Base-by-base conservation (phyloP, 768 basidiomycete species). In the Leccinum incarnatum region DNA sequence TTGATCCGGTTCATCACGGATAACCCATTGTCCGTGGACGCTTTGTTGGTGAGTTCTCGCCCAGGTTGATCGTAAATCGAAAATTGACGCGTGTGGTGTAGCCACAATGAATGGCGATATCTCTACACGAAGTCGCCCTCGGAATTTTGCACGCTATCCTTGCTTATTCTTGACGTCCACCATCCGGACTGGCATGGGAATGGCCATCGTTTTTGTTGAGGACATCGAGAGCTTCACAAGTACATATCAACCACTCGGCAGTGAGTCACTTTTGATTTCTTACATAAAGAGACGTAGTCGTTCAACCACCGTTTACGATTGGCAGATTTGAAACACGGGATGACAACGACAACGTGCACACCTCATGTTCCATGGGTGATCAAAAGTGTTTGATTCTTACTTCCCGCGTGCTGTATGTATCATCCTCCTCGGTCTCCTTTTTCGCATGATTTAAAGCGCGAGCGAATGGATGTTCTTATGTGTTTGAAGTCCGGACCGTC, bases 1-100 rank as follows among this genome's bases (percentile, higher is more conserved):
- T 34, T 12, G 32, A 34, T 34, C 32, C 32, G 32, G 12, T 34
- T 34, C 32, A 34, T 34, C 5, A 34, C 15, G 3, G 21, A 7
- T 14, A 12, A 88, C 71, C 79, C 86, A 32, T 2, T 87, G 87
- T 4, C 82, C 82, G 5, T 86, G 83, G 79, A 74, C 81, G 57
- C 64, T 80, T 51, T 78, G 78, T 49, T 79, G 75, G 67, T 69
- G 48, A 42, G 60, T 57, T 36, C 36, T 5, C 32, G 12, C 32
- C 36, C 36, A 14, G 36, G 36, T 36, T 36, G 36, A 15, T 7
- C 6, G 36, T 15, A 15, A 15, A 36, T 36, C 36, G 15, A 36
- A 34, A 15, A 3, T 7, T 36, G 6, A 36, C 10, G 8, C n/a
- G 40, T 42, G 7, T n/a, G 8, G 8, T 42, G 40, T 37, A 75